A percentile compares a stretch with the other conserved stretches of the same genome.
Conservation (phyloP, 2,329 filamentous ascomycete species). For the Gremmenia infestans region DNA sequence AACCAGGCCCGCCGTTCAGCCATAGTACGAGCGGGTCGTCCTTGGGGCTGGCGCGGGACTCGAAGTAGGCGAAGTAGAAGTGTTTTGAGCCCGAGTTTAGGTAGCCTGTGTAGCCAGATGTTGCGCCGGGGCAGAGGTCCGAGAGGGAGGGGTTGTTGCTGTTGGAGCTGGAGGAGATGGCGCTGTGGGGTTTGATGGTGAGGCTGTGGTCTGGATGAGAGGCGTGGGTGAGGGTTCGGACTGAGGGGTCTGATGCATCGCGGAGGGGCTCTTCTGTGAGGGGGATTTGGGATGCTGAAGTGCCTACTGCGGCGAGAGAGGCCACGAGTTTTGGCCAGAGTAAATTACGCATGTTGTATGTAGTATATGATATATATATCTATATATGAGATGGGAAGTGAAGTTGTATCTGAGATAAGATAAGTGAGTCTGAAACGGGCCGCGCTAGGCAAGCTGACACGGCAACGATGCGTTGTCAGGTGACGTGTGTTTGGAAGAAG, state of each 20-base stretch:
- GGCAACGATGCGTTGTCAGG: too few relatives aligned
- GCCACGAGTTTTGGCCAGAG: too few relatives aligned
- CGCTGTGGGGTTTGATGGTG: conserved; percentile 12
- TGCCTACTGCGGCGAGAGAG: neutral
- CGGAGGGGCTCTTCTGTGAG: neutral
- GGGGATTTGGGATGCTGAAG: neutral
- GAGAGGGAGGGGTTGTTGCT: conserved; percentile 5
- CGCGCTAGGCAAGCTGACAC: too few relatives aligned
- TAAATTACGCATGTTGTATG: too few relatives aligned
- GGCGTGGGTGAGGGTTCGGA: conserved; percentile 18
- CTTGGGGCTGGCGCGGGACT: conserved; percentile 15
- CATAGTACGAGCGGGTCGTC: conserved; percentile 16
- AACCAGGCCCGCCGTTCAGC: conserved; percentile 38
- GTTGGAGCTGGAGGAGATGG: conserved; percentile 3
- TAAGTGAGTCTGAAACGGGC: too few relatives aligned
- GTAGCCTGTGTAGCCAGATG: conserved; percentile 20
- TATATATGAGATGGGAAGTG: too few relatives aligned
- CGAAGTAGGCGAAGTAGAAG: conserved; percentile 22
- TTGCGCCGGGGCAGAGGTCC: conserved; percentile 20
- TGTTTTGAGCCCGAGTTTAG: conserved; percentile 18
- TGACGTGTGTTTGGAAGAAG: too few relatives aligned
- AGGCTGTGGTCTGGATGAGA: conserved; percentile 21
- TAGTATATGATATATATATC: too few relatives aligned
- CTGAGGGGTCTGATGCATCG: neutral
- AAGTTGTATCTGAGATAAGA: too few relatives aligned